These are phyloP conservation scores for Marchantia polymorpha DNA, from an alignment of 225 moss, liverwort and hornwort species.

Conservation along the genomic window DNA sequence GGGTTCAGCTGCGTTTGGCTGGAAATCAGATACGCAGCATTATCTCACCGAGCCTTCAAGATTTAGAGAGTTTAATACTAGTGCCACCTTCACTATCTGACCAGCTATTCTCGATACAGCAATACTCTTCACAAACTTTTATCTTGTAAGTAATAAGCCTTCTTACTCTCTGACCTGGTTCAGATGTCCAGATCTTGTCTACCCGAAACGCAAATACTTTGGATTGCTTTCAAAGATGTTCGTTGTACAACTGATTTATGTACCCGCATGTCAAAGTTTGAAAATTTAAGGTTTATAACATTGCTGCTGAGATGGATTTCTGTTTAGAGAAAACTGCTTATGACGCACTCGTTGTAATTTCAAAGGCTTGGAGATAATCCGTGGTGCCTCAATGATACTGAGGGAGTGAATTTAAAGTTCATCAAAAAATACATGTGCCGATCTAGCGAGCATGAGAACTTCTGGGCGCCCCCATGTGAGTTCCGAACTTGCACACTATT, in stretches of 20 bases:
- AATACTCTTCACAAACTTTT: background rate
- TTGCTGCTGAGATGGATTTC: background rate
- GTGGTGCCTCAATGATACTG: background rate
- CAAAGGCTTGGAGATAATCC: background rate
- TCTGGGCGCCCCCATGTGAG: too few species aligned
- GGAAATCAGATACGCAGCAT: background rate
- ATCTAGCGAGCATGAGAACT: too few species aligned
- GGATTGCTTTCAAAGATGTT: too few species aligned
- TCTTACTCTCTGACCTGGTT: too few species aligned
- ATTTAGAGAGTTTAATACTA: background rate
- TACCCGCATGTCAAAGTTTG: too few species aligned
- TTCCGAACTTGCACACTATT: too few species aligned
- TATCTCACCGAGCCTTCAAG: background rate
- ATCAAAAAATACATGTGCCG: background rate
- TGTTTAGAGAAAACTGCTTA: background rate
- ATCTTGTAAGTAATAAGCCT: background rate
- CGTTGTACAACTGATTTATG: too few species aligned
- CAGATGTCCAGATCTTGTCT: background rate
- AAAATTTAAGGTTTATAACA: too few species aligned
- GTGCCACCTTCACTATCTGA: background rate
- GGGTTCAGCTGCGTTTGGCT: background rate
- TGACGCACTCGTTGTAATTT: background rate
- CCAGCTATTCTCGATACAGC: background rate
- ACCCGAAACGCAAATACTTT: too few species aligned
- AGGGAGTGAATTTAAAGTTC: background rate